A percentile compares a stretch with the other conserved stretches of the same genome.
Evolutionary conservation across 257 asterid species (phyloP).

Genomic region (Handroanthus guayacan): DNA sequence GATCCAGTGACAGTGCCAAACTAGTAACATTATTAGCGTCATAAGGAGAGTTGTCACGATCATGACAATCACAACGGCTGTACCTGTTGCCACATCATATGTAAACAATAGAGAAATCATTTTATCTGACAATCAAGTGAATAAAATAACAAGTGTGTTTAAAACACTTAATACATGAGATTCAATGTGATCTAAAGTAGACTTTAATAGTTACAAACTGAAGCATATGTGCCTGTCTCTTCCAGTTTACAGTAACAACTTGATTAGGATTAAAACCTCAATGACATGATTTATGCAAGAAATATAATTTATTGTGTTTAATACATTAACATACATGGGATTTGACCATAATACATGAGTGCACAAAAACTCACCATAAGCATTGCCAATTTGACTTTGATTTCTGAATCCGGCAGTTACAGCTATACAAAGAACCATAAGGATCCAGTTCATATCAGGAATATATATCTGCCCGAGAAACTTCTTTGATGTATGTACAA

Average conservation of each 20-base stretch:
- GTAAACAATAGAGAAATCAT: constrained; percentile 26
- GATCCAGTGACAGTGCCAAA: constrained; percentile 79
- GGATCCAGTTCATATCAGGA: constrained; percentile 83
- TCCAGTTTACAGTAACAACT: not conserved
- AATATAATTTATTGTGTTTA: no score
- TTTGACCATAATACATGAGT: not conserved
- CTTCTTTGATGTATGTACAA: constrained; percentile 85
- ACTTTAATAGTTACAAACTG: not conserved
- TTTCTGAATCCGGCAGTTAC: constrained; percentile 80
- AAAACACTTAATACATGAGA: not conserved
- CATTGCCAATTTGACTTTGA: constrained; percentile 80
- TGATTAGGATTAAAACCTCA: not conserved
- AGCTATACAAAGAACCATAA: constrained; percentile 80
- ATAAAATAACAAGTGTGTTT: not conserved
- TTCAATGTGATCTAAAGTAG: not conserved
- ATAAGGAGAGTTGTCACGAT: constrained; percentile 76
- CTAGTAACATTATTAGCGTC: constrained; percentile 71
- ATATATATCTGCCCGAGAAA: constrained; percentile 74
- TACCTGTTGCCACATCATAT: constrained; percentile 49
- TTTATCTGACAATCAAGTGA: constrained; percentile 27
- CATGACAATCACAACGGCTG: constrained; percentile 84
- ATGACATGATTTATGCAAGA: not conserved
- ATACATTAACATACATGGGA: no score
- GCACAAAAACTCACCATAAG: constrained; percentile 62
- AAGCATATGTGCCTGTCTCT: not conserved